Evolutionary conservation across 768 basidiomycete genomes (phyloP).

Genomic region (Mycena rebaudengoi): DNA sequence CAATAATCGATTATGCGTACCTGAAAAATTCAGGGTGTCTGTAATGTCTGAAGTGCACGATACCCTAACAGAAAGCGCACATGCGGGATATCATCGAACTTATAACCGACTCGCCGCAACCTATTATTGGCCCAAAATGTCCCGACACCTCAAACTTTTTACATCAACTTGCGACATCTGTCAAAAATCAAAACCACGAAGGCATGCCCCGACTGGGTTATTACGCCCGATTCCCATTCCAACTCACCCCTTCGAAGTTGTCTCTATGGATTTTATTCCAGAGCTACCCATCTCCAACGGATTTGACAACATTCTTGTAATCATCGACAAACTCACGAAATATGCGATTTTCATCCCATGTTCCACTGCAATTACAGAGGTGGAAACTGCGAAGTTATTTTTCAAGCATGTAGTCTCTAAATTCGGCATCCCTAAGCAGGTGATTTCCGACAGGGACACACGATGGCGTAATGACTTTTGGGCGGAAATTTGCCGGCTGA

Average conservation of each 20-base stretch:
- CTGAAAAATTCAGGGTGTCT: conserved; percentile 12
- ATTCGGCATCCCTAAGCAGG: conserved; percentile 25
- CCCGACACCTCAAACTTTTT: conserved; percentile 30
- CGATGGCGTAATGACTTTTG: conserved; percentile 38
- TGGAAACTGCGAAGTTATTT: conserved; percentile 15
- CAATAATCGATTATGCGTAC: conserved; percentile 36
- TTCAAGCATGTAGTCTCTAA: conserved; percentile 8
- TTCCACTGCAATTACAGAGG: conserved; percentile 31
- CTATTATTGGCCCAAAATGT: conserved; percentile 46
- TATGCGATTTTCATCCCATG: conserved; percentile 49
- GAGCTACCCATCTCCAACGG: conserved; percentile 41
- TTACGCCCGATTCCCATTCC: conserved; percentile 45
- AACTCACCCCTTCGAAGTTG: too few relatives aligned
- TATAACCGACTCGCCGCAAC: conserved; percentile 30
- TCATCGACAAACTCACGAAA: too few relatives aligned
- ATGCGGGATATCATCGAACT: conserved; percentile 37
- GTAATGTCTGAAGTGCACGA: conserved; percentile 38
- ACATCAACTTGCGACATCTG: conserved; percentile 35
- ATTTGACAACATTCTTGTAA: conserved; percentile 39
- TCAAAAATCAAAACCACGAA: too few relatives aligned
- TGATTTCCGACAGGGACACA: conserved; percentile 39
- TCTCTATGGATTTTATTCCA: conserved; percentile 47
- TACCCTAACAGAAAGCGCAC: conserved; percentile 31
- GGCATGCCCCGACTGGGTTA: conserved; percentile 41
- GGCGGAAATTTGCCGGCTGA: conserved; percentile 33